Evolutionary conservation across 2,329 filamentous ascomycete species (phyloP), one percentile per base, ranked within the genome.

Genomic region (Catunica adiposa): DNA sequence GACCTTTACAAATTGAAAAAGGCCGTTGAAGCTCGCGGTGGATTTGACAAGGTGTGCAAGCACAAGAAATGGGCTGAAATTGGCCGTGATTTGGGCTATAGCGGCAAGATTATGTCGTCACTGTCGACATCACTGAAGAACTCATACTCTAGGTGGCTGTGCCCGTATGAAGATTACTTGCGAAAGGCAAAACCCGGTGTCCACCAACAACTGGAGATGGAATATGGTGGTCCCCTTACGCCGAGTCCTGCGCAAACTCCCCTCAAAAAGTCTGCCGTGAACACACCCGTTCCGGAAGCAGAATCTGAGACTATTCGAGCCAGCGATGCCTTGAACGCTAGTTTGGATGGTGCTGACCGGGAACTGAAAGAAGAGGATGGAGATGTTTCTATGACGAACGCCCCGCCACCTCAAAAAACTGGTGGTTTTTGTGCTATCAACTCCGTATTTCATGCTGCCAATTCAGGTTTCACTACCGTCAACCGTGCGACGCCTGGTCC

Each of bases 21-120:
- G 66, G 90, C 90, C 0, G 92, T 98, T 37, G 92, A 97, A 66
- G 84, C 87, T 29, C 82, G 92, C 60, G 92, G 92, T 50, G 92
- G 92, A 2, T 98, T 98, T 63, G 89, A 96, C 56, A 86, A 86
- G 65, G 92, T 98, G 47, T 98, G 92, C 76, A 96, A 95, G 69
- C 77, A 84, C 56, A 98, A 98, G 71, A 97, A 97, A 71, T 98
- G 92, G 92, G 92, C 92, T 15, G 92, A 98, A 68, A 97, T 98
- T 62, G 92, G 92, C 34, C 82, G 92, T 64, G 92, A 97, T 66
- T 72, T 98, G 51, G 92, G 92, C 55, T 98, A 98, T 69, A 97
- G 90, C 65, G 92, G 92, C 66, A 98, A 98, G 73, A 98, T 98
- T 60, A 98, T 98, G 92, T 97, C 90, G 1, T 97, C 92, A 7